Evolutionary conservation across 2,329 filamentous ascomycete species (phyloP), one percentile per base, ranked within the genome.

Genomic region (Talaromyces rugulosus): DNA sequence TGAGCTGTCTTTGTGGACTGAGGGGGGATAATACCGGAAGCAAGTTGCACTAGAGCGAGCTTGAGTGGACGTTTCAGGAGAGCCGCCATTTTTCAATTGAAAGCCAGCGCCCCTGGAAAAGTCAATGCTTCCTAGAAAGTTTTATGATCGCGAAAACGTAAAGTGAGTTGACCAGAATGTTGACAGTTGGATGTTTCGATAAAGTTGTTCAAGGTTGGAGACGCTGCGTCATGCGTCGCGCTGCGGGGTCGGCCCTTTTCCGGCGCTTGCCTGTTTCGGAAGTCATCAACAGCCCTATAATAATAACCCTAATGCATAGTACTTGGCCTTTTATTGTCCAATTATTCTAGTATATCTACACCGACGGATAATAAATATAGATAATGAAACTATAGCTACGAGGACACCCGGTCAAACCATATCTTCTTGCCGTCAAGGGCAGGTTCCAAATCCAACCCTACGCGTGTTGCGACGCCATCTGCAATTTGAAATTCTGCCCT

Each of bases 11-110:
- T 47, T 47, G 44, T 7, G 8, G 16, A 12, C 11, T 47, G 44
- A 27, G 44, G 50, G 52, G 47, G 47, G 47, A 69, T 23, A 73
- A 58, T 72, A 85, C 84, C 90, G 64, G 89, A 88, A 62, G 91
- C 88, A 36, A 96, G 85, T 78, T 96, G 92, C 65, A 96, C 83
- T 69, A 92, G 85, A 36, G 91, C 90, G 53, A 96, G 83, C 78
- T 90, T 93, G 71, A 96, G 81, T 44, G 89, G 87, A 75, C 90
- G 84, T 77, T 89, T 89, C 64, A 96, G 85, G 57, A 93, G 72
- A 47, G 78, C 74, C 36, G 82, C 75, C 83, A 85, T 85, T 30
- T 53, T 27, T 8, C 18, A 27, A 27, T 5, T 27, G 23, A 27
- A 27, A 47, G 18, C 11, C 12, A 47, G 7, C n/a, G 4, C 42